Evolutionary conservation across 331 rosid genomes (phyloP), one percentile per base, ranked within the genome.

Genomic region (Malus hybrid): DNA sequence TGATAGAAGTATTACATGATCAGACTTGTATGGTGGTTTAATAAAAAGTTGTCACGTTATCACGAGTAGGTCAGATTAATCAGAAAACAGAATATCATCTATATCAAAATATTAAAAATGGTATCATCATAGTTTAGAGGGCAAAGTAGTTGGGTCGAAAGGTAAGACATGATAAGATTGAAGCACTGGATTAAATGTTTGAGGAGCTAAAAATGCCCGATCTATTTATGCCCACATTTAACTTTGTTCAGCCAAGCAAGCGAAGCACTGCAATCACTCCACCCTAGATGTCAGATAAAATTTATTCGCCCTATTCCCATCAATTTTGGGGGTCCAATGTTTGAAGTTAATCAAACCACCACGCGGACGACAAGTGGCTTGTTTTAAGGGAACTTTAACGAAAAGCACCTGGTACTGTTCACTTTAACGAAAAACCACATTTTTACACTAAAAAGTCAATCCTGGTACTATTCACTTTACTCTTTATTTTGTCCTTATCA

Each of bases 101-200:
- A 22, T 50, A 8, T 56, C 5, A 56, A 24, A 58, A 10, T 36
- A 11, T 36, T 36, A 36, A 16, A 50, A 50, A 5, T 6, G 56
- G 56, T 50, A 50, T 16, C 56, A 50, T 50, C n/a, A 50, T 50
- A 50, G 18, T 15, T 16, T 16, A 16, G 8, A 68, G 52, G 62
- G 63, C 42, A 28, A 71, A 65, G 81, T 75, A 6, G 84, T 76
- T 81, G 81, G 78, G 64, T 71, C 66, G 24, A 44, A 69, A 62
- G 32, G 6, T 18, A 39, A 28, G 26, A 26, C 62, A 10, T 19
- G 32, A 28, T 60, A 61, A 28, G 64, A 19, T 75, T 13, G 64
- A 58, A 63, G 34, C 71, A 68, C 65, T 33, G 50, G 71, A 66
- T 56, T 80, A 75, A 75, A 80, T 70, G 70, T 50, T 22, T 10